A percentile compares a stretch with the other conserved stretches of the same genome.
Conservation (phyloP, 441 rosid genomes). For the Macaranga tanarius region DNA sequence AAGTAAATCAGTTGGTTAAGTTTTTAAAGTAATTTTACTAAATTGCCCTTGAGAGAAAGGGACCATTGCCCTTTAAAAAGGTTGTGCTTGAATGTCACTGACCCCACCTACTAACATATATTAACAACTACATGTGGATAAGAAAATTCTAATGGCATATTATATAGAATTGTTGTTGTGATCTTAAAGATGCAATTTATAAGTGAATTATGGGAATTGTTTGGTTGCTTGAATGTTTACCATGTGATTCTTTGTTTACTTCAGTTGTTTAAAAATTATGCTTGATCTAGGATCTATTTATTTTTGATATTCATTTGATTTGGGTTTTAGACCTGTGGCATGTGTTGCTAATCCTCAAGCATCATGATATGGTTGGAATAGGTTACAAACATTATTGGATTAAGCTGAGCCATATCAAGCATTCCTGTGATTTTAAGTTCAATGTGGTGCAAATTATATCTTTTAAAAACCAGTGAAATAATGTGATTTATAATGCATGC, state of each 20-base stretch:
- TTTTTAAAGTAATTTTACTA: not conserved
- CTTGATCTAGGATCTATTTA: not conserved
- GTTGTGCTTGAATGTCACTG: not conserved
- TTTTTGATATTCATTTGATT: not conserved
- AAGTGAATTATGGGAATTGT: not conserved
- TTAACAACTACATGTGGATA: too few relatives aligned
- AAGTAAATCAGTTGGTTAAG: too few relatives aligned
- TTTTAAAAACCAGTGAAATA: too few relatives aligned
- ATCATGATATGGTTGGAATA: not conserved
- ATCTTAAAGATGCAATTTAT: too few relatives aligned
- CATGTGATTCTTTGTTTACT: too few relatives aligned
- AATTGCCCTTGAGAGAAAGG: not conserved
- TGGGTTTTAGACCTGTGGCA: not conserved
- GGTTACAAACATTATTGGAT: not conserved
- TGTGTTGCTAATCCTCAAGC: not conserved
- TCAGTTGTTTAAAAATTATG: not conserved
- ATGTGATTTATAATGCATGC: too few relatives aligned
- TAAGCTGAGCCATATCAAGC: too few relatives aligned
- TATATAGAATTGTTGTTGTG: too few relatives aligned
- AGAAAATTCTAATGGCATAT: not conserved
- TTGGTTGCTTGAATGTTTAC: conserved; percentile 1
- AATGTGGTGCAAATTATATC: too few relatives aligned
- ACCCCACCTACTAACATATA: not conserved
- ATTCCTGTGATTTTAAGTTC: too few relatives aligned
- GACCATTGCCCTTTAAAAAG: too few relatives aligned